Conservation (phyloP, 169 alveolate species). For the Hepatocystis sp. region DNA sequence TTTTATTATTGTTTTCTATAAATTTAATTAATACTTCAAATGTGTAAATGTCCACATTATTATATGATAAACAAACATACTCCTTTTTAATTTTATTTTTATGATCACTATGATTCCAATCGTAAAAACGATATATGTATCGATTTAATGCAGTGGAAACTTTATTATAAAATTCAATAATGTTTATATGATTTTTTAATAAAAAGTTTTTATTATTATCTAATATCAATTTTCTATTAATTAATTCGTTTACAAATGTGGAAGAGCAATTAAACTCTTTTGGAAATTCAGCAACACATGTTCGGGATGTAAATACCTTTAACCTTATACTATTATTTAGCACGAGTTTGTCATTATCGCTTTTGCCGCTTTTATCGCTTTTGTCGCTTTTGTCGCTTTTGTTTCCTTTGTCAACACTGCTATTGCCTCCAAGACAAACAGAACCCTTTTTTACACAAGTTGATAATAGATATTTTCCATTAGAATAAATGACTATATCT, state of each 20-base stretch:
- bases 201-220: constrained; percentile 42
- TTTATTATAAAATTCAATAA: constrained; percentile 69
- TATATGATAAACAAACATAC: constrained; percentile 23
- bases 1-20: constrained; percentile 66
- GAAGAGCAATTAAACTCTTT: constrained; percentile 68
- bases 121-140: constrained; percentile 63
- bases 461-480: constrained; percentile 69
- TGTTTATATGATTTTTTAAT: constrained; percentile 51
- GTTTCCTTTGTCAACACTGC: too few relatives aligned
- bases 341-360: constrained; percentile 10
- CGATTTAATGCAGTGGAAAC: constrained; percentile 68
- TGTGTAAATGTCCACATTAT: constrained; percentile 45
- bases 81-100: constrained; percentile 45
- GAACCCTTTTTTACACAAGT: constrained; percentile 40
- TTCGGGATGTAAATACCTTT: constrained; percentile 69
- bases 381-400: too few relatives aligned
- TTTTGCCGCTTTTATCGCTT: too few relatives aligned
- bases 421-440: too few relatives aligned
- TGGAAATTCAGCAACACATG: constrained; percentile 66
- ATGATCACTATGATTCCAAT: constrained; percentile 58
- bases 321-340: constrained; percentile 21
- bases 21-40: constrained; percentile 59
- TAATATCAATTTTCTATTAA: constrained; percentile 64
- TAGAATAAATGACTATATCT: constrained; percentile 64
- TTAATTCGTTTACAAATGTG: constrained; percentile 69